Conservation (phyloP, 78 protist genomes). For the Dictyostelium intermedium region DNA sequence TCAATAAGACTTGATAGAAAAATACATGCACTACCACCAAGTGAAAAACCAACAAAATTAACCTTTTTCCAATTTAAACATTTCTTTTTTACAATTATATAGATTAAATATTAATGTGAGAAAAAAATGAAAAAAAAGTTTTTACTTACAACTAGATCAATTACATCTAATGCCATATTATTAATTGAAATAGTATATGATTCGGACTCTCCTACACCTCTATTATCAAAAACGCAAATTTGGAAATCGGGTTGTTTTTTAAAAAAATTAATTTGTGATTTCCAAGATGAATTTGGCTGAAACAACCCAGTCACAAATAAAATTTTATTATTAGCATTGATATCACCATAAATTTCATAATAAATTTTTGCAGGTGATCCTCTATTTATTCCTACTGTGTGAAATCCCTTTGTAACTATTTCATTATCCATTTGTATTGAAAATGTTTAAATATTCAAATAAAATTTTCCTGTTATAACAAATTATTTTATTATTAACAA, state of each 20-base stretch:
- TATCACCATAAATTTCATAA: background rate
- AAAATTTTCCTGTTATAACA: too few species aligned
- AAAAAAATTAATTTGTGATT: background rate
- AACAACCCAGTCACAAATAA: background rate
- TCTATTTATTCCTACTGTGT: background rate
- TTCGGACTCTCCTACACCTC: background rate
- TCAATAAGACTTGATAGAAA: background rate
- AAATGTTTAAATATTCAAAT: too few species aligned
- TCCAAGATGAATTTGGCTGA: background rate
- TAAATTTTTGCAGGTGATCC: background rate
- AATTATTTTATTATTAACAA: too few species aligned
- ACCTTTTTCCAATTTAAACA: background rate
- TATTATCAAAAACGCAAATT: background rate
- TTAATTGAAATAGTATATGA: background rate
- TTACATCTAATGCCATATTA: background rate
- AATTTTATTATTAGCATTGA: background rate
- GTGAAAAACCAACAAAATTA: background rate
- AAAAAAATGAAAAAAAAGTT: too few species aligned
- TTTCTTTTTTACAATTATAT: too few species aligned
- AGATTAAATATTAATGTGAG: too few species aligned
- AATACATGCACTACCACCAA: background rate
- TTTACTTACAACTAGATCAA: background rate
- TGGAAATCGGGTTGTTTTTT: background rate
- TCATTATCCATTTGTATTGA: background rate
- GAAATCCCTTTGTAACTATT: background rate